These are phyloP conservation scores for Aspergillus bombycis DNA, from an alignment of 2,329 filamentous ascomycete genomes.

Conservation along the genomic window DNA sequence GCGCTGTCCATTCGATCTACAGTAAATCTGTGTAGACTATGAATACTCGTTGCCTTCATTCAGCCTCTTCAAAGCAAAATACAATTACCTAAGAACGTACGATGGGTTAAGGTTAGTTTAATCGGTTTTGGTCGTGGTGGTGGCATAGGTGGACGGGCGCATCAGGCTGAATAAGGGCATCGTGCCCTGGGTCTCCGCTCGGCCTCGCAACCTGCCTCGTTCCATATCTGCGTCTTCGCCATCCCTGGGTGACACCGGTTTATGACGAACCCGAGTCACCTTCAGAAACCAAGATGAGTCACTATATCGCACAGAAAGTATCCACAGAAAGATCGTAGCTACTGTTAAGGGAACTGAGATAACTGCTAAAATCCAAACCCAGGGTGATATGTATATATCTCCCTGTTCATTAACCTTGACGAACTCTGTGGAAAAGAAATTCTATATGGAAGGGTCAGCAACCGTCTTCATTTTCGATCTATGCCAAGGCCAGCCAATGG, in stretches of 20 bases:
- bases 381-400: constrained; percentile 11
- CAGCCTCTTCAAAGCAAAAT: neutral
- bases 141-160: neutral
- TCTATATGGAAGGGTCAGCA: constrained; percentile 6
- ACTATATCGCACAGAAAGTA: constrained; percentile 12
- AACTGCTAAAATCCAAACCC: constrained; percentile 17
- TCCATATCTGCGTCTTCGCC: neutral
- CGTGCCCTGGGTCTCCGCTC: neutral
- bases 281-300: neutral
- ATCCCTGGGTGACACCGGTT: neutral
- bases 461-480: neutral
- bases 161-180: neutral
- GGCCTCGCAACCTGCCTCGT: neutral
- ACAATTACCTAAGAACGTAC: neutral
- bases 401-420: constrained; percentile 14
- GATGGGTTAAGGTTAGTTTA: neutral
- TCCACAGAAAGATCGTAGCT: constrained; percentile 12
- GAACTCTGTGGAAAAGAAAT: constrained; percentile 21
- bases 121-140: neutral
- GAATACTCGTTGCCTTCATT: neutral
- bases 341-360: constrained; percentile 16
- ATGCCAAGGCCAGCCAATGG: neutral
- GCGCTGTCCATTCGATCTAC: neutral
- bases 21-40: neutral
- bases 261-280: neutral